These are phyloP conservation scores for Chloridella minuta DNA, from an alignment of 352 stramenopile genomes.

Conservation along the genomic window DNA sequence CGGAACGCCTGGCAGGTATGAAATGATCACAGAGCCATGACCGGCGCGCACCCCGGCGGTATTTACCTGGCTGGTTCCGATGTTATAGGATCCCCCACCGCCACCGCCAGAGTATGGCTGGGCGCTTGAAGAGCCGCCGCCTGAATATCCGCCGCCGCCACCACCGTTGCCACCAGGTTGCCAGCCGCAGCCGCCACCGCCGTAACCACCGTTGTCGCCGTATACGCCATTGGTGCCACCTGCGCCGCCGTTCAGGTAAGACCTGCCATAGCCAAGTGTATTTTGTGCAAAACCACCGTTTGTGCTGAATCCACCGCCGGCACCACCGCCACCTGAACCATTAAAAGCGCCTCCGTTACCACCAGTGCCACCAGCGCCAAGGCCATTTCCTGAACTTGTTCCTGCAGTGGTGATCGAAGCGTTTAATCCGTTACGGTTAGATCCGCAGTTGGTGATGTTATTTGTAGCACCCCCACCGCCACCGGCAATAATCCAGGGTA, in stretches of 20 bases:
- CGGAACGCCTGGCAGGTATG: no score
- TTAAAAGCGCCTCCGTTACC: background rate
- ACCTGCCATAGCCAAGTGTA: no score
- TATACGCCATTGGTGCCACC: background rate
- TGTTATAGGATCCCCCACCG: background rate
- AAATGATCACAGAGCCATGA: background rate
- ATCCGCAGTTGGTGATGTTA: background rate
- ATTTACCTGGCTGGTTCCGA: background rate
- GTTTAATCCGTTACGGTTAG: no score
- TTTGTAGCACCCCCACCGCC: background rate
- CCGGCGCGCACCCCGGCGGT: background rate
- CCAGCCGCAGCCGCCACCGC: no score
- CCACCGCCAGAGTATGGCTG: no score
- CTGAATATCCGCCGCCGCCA: background rate
- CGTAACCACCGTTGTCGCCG: background rate
- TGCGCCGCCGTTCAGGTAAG: background rate
- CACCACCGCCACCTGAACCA: background rate
- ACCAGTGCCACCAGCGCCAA: background rate
- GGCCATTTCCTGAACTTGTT: background rate
- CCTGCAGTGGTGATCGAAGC: background rate
- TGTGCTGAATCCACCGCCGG: background rate
- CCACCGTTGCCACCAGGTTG: background rate
- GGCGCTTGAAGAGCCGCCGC: no score
- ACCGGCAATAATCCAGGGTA: background rate
- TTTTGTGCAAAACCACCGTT: no score